A percentile compares a stretch with the other conserved stretches of the same genome.
phyloP scores from a whole-genome alignment of 345 rosid genomes.

The Cardiospermum halicacabum region DNA sequence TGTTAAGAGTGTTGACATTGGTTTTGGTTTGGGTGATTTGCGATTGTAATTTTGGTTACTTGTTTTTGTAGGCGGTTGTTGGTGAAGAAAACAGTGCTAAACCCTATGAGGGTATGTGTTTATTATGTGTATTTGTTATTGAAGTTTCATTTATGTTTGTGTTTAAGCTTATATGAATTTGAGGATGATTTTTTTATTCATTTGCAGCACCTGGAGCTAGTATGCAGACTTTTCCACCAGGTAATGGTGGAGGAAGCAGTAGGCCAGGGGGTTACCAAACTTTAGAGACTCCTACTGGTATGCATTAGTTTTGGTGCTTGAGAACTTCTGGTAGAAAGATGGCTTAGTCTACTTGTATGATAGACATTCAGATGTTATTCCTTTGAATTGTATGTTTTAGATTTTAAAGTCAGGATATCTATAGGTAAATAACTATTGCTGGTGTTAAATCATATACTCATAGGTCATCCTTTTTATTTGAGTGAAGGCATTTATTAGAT shows the following conservation, averaged over 20 bases:
- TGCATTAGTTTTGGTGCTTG: conserved; percentile 9
- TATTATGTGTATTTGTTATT: neutral
- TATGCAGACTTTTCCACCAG: conserved; percentile 69
- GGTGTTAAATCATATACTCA: neutral
- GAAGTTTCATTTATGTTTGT: conserved; percentile 3
- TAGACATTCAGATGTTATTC: neutral
- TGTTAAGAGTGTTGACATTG: neutral
- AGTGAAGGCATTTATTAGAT: neutral
- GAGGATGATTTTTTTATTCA: conserved; percentile 13
- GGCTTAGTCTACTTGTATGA: neutral
- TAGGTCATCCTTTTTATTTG: neutral
- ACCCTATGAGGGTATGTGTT: conserved; percentile 47
- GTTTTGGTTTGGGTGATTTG: neutral
- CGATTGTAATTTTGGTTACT: neutral
- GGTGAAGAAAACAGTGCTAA: conserved; percentile 41
- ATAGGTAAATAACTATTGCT: neutral
- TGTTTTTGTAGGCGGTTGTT: conserved; percentile 55
- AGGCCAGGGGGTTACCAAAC: conserved; percentile 74
- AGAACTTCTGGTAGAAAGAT: neutral
- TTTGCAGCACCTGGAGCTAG: conserved; percentile 62
- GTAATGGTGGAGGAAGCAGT: conserved; percentile 35
- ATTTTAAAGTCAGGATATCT: neutral
- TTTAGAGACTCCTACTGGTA: conserved; percentile 61
- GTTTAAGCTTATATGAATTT: neutral
- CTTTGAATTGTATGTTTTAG: neutral